Conservation (phyloP, 2,329 filamentous ascomycete genomes). For the Hypocreales sp. region DNA sequence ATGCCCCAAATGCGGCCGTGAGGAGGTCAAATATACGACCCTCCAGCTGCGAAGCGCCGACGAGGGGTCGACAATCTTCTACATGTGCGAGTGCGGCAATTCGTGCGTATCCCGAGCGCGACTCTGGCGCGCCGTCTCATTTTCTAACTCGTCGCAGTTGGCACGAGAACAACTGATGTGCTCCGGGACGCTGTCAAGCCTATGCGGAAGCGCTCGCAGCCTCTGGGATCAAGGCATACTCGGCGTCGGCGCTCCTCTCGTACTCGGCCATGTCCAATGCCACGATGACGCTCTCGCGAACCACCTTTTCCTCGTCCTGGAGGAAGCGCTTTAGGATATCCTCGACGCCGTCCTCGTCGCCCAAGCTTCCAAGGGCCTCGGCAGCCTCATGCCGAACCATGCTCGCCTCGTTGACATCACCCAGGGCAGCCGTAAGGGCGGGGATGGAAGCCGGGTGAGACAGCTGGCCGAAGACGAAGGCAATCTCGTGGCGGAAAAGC, state of each 20-base stretch:
- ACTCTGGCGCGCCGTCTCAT: no score
- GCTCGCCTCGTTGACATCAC: conserved; percentile 66
- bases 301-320: conserved; percentile 81
- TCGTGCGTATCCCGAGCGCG: no score
- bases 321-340: conserved; percentile 70
- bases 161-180: conserved; percentile 45
- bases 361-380: conserved; percentile 85
- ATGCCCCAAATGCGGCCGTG: conserved; percentile 68
- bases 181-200: conserved; percentile 2
- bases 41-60: conserved; percentile 84
- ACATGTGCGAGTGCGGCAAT: conserved; percentile 50
- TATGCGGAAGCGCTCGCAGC: conserved; percentile 24
- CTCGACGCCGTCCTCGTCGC: conserved; percentile 86
- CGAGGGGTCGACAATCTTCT: conserved; percentile 88
- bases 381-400: conserved; percentile 98
- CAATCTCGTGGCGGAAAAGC: conserved; percentile 93
- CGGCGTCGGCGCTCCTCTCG: conserved; percentile 72
- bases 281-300: conserved; percentile 87
- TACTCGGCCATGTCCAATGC: conserved; percentile 97
- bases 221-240: conserved; percentile 84
- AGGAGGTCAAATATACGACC: conserved; percentile 71
- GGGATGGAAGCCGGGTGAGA: conserved; percentile 95
- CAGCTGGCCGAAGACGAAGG: conserved; percentile 94
- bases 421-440: conserved; percentile 63
- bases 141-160: no score